Percentiles rank a stretch among this genome's conserved stretches.
These are phyloP conservation scores for Asclepias syriaca DNA, from an alignment of 257 asterid genomes.

Conservation along the genomic window DNA sequence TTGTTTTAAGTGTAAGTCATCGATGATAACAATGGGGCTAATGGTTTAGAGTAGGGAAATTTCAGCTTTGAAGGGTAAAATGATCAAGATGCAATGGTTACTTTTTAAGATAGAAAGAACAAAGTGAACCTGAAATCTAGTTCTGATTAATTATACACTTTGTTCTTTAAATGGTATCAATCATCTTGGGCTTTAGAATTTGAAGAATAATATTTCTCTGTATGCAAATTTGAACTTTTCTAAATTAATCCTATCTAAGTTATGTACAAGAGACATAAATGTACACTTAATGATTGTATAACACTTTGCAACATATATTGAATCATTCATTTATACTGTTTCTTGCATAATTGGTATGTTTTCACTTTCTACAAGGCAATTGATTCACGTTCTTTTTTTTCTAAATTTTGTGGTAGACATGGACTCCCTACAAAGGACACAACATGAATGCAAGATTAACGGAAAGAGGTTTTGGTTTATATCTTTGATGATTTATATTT, in stretches of 20 bases:
- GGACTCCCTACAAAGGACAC: constrained; percentile 98
- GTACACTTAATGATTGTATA: background rate
- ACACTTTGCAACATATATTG: no score
- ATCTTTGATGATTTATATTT: background rate
- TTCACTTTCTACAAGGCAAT: background rate
- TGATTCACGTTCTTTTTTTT: constrained; percentile 5
- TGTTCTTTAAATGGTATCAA: background rate
- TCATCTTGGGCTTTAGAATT: background rate
- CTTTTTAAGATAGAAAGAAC: background rate
- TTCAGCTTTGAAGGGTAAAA: background rate
- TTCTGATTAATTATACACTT: background rate
- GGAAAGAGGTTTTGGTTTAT: constrained; percentile 63
- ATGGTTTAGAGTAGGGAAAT: background rate
- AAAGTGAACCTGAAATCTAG: background rate
- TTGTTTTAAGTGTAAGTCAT: background rate
- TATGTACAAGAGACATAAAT: background rate
- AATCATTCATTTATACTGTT: background rate
- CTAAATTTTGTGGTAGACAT: constrained; percentile 49
- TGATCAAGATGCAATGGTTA: background rate
- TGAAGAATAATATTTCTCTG: background rate
- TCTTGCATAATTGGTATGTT: background rate
- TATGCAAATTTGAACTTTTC: background rate
- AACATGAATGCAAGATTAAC: constrained; percentile 70
- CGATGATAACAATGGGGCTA: background rate
- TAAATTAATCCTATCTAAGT: background rate